phyloP scores from a whole-genome alignment of 2,329 filamentous ascomycete species.

The Arachnomyces sp. region DNA sequence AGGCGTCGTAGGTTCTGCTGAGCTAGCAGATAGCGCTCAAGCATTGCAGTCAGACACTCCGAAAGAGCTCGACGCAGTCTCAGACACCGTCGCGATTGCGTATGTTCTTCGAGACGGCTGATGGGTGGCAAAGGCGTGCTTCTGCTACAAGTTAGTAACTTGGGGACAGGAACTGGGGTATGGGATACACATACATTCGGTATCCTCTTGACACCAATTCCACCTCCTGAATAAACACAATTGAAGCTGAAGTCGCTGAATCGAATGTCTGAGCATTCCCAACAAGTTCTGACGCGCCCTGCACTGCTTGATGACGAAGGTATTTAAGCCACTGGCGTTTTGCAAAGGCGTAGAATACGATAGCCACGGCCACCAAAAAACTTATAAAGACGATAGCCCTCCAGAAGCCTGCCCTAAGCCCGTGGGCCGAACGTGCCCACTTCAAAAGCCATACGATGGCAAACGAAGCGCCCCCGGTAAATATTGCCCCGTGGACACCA shows the following conservation, averaged over 20 bases:
- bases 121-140: slow-evolving; percentile 88
- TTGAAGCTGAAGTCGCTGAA: slow-evolving; percentile 62
- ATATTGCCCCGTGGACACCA: slow-evolving; percentile 56
- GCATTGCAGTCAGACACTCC: slow-evolving; percentile 58
- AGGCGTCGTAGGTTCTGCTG: slow-evolving; percentile 61
- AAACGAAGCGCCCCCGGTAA: slow-evolving; percentile 56
- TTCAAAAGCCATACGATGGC: slow-evolving; percentile 59
- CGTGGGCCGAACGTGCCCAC: slow-evolving; percentile 56
- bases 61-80: slow-evolving; percentile 70
- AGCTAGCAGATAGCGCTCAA: slow-evolving; percentile 64
- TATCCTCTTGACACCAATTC: slow-evolving; percentile 89
- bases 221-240: slow-evolving; percentile 86
- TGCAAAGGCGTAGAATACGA: slow-evolving; percentile 61
- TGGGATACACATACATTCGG: slow-evolving; percentile 53
- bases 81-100: slow-evolving; percentile 68
- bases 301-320: slow-evolving; percentile 64
- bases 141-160: slow-evolving; percentile 40
- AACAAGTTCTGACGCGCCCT: slow-evolving; percentile 60
- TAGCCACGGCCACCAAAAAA: slow-evolving; percentile 45
- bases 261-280: slow-evolving; percentile 73
- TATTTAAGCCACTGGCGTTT: slow-evolving; percentile 75
- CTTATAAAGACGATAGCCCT: slow-evolving; percentile 31
- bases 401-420: slow-evolving; percentile 32
- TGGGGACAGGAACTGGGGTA: slow-evolving; percentile 7
- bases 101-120: slow-evolving; percentile 76